Evolutionary conservation across 805 yeast species (phyloP).

Genomic region (Vanderwaltozyma tropicalis): DNA sequence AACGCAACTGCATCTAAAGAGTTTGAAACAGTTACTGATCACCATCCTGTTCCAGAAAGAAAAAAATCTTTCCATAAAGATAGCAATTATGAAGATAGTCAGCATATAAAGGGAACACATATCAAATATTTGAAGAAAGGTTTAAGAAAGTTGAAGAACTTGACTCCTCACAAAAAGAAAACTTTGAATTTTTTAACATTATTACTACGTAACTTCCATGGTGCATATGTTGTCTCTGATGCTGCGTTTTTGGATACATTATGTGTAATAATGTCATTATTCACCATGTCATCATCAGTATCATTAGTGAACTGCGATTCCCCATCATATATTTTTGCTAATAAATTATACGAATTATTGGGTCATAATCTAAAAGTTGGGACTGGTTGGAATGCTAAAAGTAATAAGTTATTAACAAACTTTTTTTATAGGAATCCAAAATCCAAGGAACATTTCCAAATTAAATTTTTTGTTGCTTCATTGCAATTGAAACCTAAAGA

Average conservation of each 20-base stretch:
- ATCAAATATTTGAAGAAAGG: slow-evolving; percentile 16
- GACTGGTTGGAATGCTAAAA: slow-evolving; percentile 9
- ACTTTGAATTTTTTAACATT: slow-evolving; percentile 11
- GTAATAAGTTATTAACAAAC: slow-evolving; percentile 8
- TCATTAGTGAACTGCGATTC: slow-evolving; percentile 4
- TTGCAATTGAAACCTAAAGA: slow-evolving; percentile 21
- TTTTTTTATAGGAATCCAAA: slow-evolving; percentile 13
- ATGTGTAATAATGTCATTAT: slow-evolving; percentile 6
- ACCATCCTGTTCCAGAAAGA: neutral
- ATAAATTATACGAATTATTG: slow-evolving; percentile 5
- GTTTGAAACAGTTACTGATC: neutral
- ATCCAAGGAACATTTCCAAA: slow-evolving; percentile 11
- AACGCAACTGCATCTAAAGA: slow-evolving; percentile 8
- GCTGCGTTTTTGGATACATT: slow-evolving; percentile 12
- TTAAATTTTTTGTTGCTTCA: slow-evolving; percentile 18
- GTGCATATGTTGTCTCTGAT: slow-evolving; percentile 9
- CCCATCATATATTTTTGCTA: slow-evolving; percentile 8
- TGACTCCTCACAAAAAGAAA: slow-evolving; percentile 5
- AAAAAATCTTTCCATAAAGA: neutral
- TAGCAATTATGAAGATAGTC: neutral
- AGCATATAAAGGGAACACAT: neutral
- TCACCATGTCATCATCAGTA: slow-evolving; percentile 9
- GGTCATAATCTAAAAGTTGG: slow-evolving; percentile 12
- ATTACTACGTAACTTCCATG: slow-evolving; percentile 13
- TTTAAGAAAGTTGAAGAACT: slow-evolving; percentile 15